Evolutionary conservation across 495 filamentous ascomycete genomes (phyloP), one percentile per base, ranked within the genome.

Genomic region (Platismatia glauca): DNA sequence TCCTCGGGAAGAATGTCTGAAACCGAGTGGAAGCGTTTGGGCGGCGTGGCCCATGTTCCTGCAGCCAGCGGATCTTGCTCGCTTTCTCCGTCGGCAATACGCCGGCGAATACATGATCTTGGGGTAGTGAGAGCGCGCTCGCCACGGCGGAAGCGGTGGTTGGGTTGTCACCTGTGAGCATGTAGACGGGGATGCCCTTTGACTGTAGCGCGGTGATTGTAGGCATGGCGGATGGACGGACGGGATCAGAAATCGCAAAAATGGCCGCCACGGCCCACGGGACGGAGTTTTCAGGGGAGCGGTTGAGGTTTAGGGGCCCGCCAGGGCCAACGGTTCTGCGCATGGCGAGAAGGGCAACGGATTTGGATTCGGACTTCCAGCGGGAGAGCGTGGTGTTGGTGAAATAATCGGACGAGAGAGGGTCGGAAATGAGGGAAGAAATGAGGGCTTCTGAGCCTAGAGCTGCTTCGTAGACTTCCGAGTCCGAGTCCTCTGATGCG

Each of bases 141-240:
- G 89, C 93, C n/a, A 97, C 82, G 20, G 89, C 89, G 37, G 81
- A 78, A n/a, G 89, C 80, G 4, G 93, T 91, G 29, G 75, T 82
- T 2, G 80, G 79, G 65, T 88, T 88, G 66, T 97, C 93, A 20
- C 93, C 93, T 5, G 91, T 94, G 52, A 95, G 86, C 90, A 97
- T 95, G 83, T 86, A 96, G 33, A 95, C 88, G 4, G 82, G 78
- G 59, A 89, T 85, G 61, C 81, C 81, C 33, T 79, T 81, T 29
- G 81, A 72, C 60, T 84, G 81, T 8, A 97, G 84, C n/a, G 85
- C 76, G 8, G 73, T 69, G 67, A 97, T 82, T 35, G 93, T 82
- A 9, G 71, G 64, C 24, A 77, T 71, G 1, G 93, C 85, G 70
- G 95, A 90, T 6, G 86, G 83, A 5, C 94, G 89, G 65, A 96